Percentiles rank a stretch among this genome's conserved stretches.
phyloP scores from a whole-genome alignment of 257 asterid species.

The Rauvolfia tetraphylla region DNA sequence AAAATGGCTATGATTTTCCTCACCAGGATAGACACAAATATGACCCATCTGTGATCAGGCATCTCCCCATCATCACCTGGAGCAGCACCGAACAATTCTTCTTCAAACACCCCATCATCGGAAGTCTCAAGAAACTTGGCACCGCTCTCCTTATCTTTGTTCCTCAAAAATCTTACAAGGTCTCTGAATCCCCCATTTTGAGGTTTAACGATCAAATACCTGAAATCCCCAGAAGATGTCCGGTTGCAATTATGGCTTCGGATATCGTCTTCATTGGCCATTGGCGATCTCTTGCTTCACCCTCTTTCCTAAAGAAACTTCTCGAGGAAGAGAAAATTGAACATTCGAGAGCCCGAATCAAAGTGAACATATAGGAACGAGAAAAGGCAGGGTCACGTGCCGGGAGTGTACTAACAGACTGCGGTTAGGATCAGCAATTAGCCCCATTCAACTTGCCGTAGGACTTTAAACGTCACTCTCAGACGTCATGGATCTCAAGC shows the following conservation, averaged over 20 bases:
- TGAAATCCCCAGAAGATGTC: constrained; percentile 16
- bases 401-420: background rate
- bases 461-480: background rate
- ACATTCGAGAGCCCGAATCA: background rate
- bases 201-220: constrained; percentile 58
- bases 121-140: constrained; percentile 53
- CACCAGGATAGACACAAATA: constrained; percentile 57
- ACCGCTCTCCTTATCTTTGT: constrained; percentile 35
- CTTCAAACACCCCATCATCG: constrained; percentile 24
- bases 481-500: background rate
- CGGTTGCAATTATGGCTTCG: background rate
- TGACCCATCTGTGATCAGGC: constrained; percentile 69
- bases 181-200: constrained; percentile 65
- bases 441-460: background rate
- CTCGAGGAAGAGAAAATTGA: background rate
- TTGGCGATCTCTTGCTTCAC: background rate
- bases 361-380: constrained; percentile 22
- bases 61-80: constrained; percentile 19
- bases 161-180: constrained; percentile 48
- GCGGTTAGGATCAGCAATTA: background rate
- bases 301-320: background rate
- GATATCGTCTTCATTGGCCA: background rate
- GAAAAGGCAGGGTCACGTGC: constrained; percentile 17
- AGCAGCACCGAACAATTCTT: constrained; percentile 12
- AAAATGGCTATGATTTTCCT: constrained; percentile 57